These are phyloP conservation scores for Sechiopsis laciniata DNA, from an alignment of 306 rosid species.

Conservation along the genomic window DNA sequence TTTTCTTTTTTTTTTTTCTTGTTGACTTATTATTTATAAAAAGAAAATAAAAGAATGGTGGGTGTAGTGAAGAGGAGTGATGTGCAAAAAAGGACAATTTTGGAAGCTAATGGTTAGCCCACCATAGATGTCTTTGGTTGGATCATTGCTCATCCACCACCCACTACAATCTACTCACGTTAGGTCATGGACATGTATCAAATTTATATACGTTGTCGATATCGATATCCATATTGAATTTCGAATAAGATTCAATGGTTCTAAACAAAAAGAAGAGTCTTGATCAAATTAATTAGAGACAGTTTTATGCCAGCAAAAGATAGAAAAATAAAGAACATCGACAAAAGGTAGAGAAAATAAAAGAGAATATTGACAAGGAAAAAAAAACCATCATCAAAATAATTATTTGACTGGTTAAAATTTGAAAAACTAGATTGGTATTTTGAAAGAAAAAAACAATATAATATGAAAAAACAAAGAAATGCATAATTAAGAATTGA, in stretches of 20 bases:
- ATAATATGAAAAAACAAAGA: too few species aligned
- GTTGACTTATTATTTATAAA: too few species aligned
- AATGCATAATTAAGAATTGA: too few species aligned
- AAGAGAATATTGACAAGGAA: too few species aligned
- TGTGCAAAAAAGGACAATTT: constrained; percentile 1
- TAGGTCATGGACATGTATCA: background rate
- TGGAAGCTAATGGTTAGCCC: background rate
- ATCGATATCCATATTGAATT: background rate
- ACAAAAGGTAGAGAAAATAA: background rate
- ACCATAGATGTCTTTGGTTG: too few species aligned
- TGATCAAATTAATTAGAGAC: background rate
- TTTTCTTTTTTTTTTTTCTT: background rate
- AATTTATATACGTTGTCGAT: background rate
- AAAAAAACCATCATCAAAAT: background rate
- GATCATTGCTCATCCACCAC: too few species aligned
- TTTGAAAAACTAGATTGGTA: background rate
- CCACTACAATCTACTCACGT: background rate
- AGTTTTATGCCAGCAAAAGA: background rate
- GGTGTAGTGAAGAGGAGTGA: background rate
- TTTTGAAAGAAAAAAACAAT: background rate
- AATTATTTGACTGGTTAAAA: background rate
- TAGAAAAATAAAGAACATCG: background rate
- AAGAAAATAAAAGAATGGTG: background rate
- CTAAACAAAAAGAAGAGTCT: background rate
- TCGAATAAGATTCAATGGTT: background rate